Conservation (phyloP, 257 asterid species). For the Plantago elongata region DNA sequence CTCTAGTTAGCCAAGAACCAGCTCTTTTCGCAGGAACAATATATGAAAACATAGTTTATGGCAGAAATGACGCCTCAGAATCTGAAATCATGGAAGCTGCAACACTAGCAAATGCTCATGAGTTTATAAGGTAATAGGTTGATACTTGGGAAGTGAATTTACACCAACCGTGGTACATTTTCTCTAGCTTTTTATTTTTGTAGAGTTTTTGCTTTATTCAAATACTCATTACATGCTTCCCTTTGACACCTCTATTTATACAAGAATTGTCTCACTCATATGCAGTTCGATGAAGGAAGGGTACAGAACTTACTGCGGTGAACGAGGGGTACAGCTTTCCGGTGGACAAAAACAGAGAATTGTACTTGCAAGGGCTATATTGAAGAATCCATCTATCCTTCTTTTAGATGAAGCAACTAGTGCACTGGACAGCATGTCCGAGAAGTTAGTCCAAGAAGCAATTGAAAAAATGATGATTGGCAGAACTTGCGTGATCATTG, state of each 20-base stretch:
- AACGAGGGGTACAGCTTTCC: conserved; percentile 51
- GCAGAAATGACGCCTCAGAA: conserved; percentile 37
- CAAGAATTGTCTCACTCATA: neutral
- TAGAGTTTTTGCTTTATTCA: neutral
- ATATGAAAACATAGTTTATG: conserved; percentile 39
- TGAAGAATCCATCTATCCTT: conserved; percentile 41
- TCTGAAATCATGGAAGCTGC: conserved; percentile 45
- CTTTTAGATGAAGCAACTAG: conserved; percentile 58
- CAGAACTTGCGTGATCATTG: conserved; percentile 43
- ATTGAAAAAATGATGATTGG: conserved; percentile 46
- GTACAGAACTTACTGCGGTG: conserved; percentile 43
- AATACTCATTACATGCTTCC: neutral
- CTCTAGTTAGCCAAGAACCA: conserved; percentile 56
- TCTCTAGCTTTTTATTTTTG: too few relatives aligned
- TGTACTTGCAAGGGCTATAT: conserved; percentile 47
- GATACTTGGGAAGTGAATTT: too few relatives aligned
- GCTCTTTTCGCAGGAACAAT: conserved; percentile 48
- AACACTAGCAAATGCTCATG: conserved; percentile 50
- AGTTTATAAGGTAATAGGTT: conserved; percentile 41
- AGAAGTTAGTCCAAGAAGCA: conserved; percentile 52
- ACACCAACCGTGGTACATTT: too few relatives aligned
- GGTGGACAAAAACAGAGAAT: conserved; percentile 61
- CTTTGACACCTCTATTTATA: neutral
- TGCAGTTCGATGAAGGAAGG: conserved; percentile 49
- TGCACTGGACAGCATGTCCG: conserved; percentile 40